phyloP scores from a whole-genome alignment of 1,284 basidiomycete species.

The Melampsora americana region DNA sequence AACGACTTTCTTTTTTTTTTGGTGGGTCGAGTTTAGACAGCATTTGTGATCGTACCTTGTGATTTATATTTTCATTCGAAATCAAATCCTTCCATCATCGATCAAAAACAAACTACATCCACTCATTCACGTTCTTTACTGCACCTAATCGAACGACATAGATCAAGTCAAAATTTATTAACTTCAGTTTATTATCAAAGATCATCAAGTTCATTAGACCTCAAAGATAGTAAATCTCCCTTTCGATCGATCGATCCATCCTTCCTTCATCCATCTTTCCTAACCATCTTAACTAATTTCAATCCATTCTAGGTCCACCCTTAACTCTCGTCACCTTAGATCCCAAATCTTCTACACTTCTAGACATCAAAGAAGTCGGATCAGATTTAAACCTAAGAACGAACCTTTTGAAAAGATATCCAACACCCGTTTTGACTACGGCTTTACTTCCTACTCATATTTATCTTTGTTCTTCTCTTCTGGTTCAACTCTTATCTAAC shows the following conservation, averaged over 20 bases:
- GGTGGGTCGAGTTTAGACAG: slow-evolving; percentile 6
- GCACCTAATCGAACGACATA: slow-evolving; percentile 26
- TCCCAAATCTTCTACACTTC: slow-evolving; percentile 14
- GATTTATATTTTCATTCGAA: slow-evolving; percentile 33
- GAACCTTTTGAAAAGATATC: slow-evolving; percentile 20
- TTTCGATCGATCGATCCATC: not conserved
- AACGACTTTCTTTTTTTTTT: not conserved
- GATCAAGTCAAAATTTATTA: slow-evolving; percentile 22
- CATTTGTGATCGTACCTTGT: slow-evolving; percentile 37
- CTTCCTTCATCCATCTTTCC: not conserved
- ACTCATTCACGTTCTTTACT: slow-evolving; percentile 17
- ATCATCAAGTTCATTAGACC: slow-evolving; percentile 5
- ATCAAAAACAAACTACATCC: not conserved
- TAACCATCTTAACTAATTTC: not conserved
- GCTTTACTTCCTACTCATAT: slow-evolving; percentile 30
- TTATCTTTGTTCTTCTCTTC: slow-evolving; percentile 25
- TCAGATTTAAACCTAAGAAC: slow-evolving; percentile 10
- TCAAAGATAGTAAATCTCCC: slow-evolving; percentile 6
- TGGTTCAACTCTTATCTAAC: slow-evolving; percentile 6
- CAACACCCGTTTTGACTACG: slow-evolving; percentile 13
- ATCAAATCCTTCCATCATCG: not conserved
- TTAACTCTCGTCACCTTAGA: slow-evolving; percentile 24
- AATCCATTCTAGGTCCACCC: not conserved
- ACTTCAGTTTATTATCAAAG: slow-evolving; percentile 34
- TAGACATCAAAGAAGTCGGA: slow-evolving; percentile 28